Conservation (phyloP, 2,329 filamentous ascomycete species). For the Phyllosticta citriasiana region DNA sequence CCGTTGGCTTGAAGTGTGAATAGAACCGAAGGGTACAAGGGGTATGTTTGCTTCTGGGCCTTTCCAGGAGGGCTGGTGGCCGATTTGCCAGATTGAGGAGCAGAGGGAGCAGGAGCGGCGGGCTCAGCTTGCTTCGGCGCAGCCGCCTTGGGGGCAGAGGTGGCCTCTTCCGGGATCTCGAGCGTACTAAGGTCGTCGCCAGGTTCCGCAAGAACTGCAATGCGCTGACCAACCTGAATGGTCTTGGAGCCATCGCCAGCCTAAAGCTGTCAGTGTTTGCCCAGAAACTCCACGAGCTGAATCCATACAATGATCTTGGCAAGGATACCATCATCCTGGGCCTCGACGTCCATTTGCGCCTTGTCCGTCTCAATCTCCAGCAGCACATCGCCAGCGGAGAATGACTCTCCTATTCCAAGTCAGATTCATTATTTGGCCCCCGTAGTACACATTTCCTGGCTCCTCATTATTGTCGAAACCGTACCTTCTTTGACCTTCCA, state of each 20-base stretch:
- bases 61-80: slow-evolving; percentile 39
- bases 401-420: slow-evolving; percentile 51
- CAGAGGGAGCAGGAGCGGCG: slow-evolving; percentile 12
- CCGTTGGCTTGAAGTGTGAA: slow-evolving; percentile 72
- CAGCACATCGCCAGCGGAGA: slow-evolving; percentile 73
- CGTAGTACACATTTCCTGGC: background rate
- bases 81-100: slow-evolving; percentile 44
- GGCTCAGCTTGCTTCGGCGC: slow-evolving; percentile 27
- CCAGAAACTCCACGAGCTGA: background rate
- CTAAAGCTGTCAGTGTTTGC: slow-evolving; percentile 16
- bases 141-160: slow-evolving; percentile 11
- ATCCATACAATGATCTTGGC: slow-evolving; percentile 61
- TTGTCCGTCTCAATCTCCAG: slow-evolving; percentile 93
- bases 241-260: slow-evolving; percentile 63
- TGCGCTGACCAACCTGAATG: slow-evolving; percentile 68
- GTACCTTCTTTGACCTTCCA: slow-evolving; percentile 77
- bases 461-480: slow-evolving; percentile 1
- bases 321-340: slow-evolving; percentile 77
- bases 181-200: slow-evolving; percentile 69
- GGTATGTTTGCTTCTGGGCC: slow-evolving; percentile 56
- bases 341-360: slow-evolving; percentile 90
- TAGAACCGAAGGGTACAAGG: slow-evolving; percentile 72
- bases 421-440: slow-evolving; percentile 12
- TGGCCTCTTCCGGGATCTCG: slow-evolving; percentile 56
- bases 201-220: slow-evolving; percentile 71